Percentiles rank a stretch among this genome's conserved stretches.
Conservation (phyloP, 805 yeast species). For the Ogataea nonfermentans region DNA sequence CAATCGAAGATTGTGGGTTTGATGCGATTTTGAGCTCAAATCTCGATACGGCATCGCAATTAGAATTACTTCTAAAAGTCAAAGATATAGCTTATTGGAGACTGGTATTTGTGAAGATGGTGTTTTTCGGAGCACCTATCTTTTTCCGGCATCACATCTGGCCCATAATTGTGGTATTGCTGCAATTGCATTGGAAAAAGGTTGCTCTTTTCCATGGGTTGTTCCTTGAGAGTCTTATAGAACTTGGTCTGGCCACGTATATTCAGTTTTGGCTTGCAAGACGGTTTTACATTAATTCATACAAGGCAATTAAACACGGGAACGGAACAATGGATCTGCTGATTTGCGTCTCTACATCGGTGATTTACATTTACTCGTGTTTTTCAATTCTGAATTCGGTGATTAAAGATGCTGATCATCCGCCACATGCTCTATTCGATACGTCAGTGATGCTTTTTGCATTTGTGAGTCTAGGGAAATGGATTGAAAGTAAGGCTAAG, state of each 20-base stretch:
- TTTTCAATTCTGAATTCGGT: constrained; percentile 54
- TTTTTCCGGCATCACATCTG: constrained; percentile 47
- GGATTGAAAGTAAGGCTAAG: constrained; percentile 87
- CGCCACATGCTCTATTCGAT: constrained; percentile 78
- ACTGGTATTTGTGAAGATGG: constrained; percentile 48
- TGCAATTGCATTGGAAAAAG: constrained; percentile 13
- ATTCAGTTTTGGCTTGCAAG: constrained; percentile 68
- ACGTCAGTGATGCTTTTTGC: constrained; percentile 81
- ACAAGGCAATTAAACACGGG: constrained; percentile 61
- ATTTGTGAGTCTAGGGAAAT: constrained; percentile 87
- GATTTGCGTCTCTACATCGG: constrained; percentile 76
- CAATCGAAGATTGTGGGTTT: constrained; percentile 51
- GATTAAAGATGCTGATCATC: constrained; percentile 38
- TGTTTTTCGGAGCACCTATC: constrained; percentile 63
- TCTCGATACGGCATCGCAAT: constrained; percentile 64
- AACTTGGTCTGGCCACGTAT: constrained; percentile 54
- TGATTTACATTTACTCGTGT: constrained; percentile 74
- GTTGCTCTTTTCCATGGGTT: constrained; percentile 49
- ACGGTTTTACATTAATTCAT: constrained; percentile 63
- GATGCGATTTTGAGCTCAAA: constrained; percentile 47
- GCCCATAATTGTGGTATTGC: constrained; percentile 37
- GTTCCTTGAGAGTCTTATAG: constrained; percentile 59
- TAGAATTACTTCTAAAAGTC: constrained; percentile 62
- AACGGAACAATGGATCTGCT: constrained; percentile 91
- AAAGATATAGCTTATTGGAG: constrained; percentile 77